Base-by-base conservation (phyloP, 1,139 yeast species). In the Suhomyces anneliseae region DNA sequence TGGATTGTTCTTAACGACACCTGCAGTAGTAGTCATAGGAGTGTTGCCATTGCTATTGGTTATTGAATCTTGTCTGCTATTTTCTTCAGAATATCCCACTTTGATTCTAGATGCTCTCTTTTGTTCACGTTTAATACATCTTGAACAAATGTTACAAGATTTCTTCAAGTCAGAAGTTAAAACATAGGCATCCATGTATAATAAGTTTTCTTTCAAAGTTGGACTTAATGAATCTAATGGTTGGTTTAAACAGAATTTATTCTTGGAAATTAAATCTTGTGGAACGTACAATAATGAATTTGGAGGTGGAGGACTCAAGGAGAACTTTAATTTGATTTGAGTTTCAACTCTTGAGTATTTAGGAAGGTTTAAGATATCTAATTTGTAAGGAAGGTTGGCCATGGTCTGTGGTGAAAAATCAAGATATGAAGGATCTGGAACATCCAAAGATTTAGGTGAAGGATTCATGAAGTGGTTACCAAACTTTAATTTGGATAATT, bases 81-180 rank as follows among this genome's bases (percentile, higher is more conserved):
- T 92, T 41, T 40, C 38, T 19, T 74, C 78, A 39, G 78, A 71
- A 36, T 78, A 72, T 31, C 90, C 90, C 7, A 83, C 78, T 62
- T 87, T 86, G 56, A 92, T 82, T 76, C 93, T 85, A 48, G 93
- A 87, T 1, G 98, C 98, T 56, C 99, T 79, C 67, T 92, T 89
- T 60, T 88, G 87, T 66, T 93, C 98, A 57, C 99, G 79, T 62
- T 89, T 86, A 58, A 90, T 84, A 72, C 99, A 93, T 58, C 95
- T 81, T 27, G 84, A 64, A 69, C 99, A 93, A 54, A 90, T 90
- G 58, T 82, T 82, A 55, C 96, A 87, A 7, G 87, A 81, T 44
- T 72, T 71, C 42, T 51, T 73, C 64, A 58, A 72, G 52, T 76
- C 73, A 6, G 78, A 74, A 2, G 89, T 83, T 53, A 86, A 65